A percentile compares a stretch with the other conserved stretches of the same genome.
These are phyloP conservation scores for Chlamydomonas eustigma DNA, from an alignment of 139 green algal genomes.

Conservation along the genomic window DNA sequence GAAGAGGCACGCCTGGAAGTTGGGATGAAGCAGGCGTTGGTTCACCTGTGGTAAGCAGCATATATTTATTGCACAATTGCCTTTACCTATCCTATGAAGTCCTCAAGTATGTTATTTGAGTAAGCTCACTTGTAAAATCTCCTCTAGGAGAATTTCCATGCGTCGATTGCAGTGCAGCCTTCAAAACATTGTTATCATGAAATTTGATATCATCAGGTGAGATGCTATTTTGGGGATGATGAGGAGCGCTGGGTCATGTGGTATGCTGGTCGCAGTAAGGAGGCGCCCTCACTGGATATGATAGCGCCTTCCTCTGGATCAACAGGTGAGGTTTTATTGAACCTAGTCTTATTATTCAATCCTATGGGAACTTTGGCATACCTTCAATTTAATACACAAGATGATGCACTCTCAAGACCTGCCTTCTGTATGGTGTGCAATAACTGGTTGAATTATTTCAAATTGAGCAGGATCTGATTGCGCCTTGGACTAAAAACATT, in stretches of 20 bases:
- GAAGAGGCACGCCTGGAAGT: conserved; percentile 37
- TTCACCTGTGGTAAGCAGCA: conserved; percentile 58
- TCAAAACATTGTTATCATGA: background rate
- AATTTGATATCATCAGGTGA: conserved; percentile 39
- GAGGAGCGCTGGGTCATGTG: conserved; percentile 88
- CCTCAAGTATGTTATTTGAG: background rate
- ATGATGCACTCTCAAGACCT: no score
- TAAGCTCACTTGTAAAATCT: background rate
- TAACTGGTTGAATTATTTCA: no score
- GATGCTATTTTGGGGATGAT: conserved; percentile 76
- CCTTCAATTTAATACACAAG: no score
- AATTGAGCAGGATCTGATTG: no score
- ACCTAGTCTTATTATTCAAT: no score
- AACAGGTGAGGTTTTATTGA: conserved; percentile 58
- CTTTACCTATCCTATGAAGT: background rate
- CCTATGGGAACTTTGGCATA: no score
- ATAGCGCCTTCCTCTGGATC: conserved; percentile 54
- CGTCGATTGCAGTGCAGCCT: background rate
- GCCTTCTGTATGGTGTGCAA: no score
- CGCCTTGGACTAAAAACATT: no score
- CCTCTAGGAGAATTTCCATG: background rate
- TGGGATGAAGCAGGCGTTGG: conserved; percentile 73
- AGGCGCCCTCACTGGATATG: conserved; percentile 29
- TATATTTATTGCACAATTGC: background rate
- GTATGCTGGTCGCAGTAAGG: conserved; percentile 60